Conservation (phyloP, 495 filamentous ascomycete species). For the Penicillium cataractarum region DNA sequence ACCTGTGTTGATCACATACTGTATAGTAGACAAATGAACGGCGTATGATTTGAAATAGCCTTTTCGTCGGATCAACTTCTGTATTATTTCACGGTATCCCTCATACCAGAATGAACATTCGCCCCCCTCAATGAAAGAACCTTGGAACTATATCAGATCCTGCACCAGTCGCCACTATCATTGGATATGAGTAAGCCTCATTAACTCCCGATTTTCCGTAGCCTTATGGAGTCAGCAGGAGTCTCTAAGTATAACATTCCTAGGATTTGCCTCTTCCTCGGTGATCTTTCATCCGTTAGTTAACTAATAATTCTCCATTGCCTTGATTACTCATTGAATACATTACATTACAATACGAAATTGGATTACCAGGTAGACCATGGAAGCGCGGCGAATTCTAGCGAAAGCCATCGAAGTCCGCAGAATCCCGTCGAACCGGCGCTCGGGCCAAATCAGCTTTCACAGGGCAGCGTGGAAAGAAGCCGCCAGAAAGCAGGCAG, state of each 20-base stretch:
- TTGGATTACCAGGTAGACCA: neutral
- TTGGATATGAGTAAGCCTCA: neutral
- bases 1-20: no score
- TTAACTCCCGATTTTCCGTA: neutral
- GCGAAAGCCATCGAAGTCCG: slow-evolving; percentile 40
- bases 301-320: no score
- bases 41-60: no score
- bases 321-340: neutral
- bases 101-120: neutral
- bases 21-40: no score
- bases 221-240: neutral
- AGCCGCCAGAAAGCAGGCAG: slow-evolving; percentile 27
- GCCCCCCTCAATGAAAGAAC: neutral
- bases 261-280: slow-evolving; percentile 14
- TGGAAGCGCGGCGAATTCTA: slow-evolving; percentile 4
- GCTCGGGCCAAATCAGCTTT: slow-evolving; percentile 38
- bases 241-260: no score
- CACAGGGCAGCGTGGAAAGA: slow-evolving; percentile 16
- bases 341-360: neutral
- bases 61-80: no score
- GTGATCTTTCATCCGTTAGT: neutral
- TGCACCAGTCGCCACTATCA: slow-evolving; percentile 2
- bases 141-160: slow-evolving; percentile 7
- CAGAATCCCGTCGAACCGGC: slow-evolving; percentile 36
- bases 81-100: neutral